Evolutionary conservation across 352 stramenopile species (phyloP).

Genomic region (Globisporangium carolinianum): DNA sequence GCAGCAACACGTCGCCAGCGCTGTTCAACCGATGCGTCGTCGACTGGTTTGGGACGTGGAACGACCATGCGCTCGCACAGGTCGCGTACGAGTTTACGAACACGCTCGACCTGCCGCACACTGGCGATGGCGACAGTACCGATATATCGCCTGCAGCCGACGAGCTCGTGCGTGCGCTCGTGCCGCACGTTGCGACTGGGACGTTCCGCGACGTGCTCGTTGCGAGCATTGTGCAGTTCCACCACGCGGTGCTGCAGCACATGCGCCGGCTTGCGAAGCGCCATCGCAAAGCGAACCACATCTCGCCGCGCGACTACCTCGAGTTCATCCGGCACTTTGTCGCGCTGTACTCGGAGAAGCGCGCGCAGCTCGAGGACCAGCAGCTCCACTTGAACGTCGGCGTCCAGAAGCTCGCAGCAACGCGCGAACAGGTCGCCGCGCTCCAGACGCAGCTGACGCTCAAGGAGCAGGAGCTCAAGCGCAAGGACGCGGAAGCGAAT

Average conservation of each 20-base stretch:
- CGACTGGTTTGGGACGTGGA: conserved; percentile 99
- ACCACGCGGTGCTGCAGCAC: conserved; percentile 77
- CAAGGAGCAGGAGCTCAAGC: conserved; percentile 93
- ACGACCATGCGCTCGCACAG: conserved; percentile 96
- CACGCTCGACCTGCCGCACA: conserved; percentile 87
- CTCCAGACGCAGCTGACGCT: conserved; percentile 87
- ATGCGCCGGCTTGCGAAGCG: conserved; percentile 85
- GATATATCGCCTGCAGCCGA: conserved; percentile 16
- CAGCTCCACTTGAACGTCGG: conserved; percentile 98
- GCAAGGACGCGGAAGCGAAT: conserved; percentile 96
- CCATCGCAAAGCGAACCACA: conserved; percentile 85
- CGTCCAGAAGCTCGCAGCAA: conserved; percentile 97
- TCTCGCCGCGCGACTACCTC: conserved; percentile 89
- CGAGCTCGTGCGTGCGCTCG: conserved; percentile 41
- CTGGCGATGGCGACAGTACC: conserved; percentile 34
- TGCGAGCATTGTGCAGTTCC: conserved; percentile 83
- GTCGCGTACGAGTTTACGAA: conserved; percentile 97
- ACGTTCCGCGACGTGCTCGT: conserved; percentile 77
- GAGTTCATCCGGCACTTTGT: conserved; percentile 92
- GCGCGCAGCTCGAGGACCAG: conserved; percentile 91
- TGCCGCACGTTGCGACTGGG: conserved; percentile 62
- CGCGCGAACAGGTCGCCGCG: conserved; percentile 95
- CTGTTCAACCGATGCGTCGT: conserved; percentile 99
- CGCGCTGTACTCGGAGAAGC: conserved; percentile 87
- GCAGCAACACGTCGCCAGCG: conserved; percentile 98